phyloP scores from a whole-genome alignment of 495 filamentous ascomycete species.

The Trichoderma reesei region DNA sequence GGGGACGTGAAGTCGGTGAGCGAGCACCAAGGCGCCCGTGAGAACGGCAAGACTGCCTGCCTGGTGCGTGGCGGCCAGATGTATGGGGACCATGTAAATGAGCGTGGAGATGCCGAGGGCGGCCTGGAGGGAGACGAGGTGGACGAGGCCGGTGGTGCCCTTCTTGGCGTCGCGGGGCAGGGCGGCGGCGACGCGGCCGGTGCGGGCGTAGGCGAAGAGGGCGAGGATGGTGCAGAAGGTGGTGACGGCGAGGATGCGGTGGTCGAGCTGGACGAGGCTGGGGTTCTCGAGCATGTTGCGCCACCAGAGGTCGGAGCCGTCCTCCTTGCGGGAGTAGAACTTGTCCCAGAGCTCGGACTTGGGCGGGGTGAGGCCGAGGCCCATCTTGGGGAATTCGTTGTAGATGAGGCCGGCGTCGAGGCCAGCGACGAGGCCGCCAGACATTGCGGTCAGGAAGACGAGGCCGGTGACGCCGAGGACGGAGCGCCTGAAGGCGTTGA shows the following conservation, averaged over 20 bases:
- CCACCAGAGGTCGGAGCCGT: conserved; percentile 79
- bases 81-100: conserved; percentile 83
- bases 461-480: conserved; percentile 63
- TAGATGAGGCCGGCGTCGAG: conserved; percentile 95
- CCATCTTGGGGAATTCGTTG: conserved; percentile 97
- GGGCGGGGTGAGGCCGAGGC: conserved; percentile 69
- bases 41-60: conserved; percentile 80
- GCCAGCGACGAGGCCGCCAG: conserved; percentile 86
- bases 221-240: conserved; percentile 75
- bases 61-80: conserved; percentile 84
- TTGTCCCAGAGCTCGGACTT: conserved; percentile 68
- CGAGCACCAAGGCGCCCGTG: conserved; percentile 70
- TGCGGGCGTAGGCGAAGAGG: conserved; percentile 66
- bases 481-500: conserved; percentile 63
- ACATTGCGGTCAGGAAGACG: conserved; percentile 84
- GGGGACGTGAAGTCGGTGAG: conserved; percentile 44
- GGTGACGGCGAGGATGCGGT: conserved; percentile 81
- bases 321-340: conserved; percentile 73
- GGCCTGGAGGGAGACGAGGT: conserved; percentile 74
- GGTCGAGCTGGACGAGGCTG: conserved; percentile 85
- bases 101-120: conserved; percentile 79
- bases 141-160: conserved; percentile 71
- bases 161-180: conserved; percentile 57
- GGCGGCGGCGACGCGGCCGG: conserved; percentile 49
- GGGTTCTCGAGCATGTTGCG: conserved; percentile 96